Conservation (phyloP, 1,139 yeast species). For the Lodderomyces elongisporus region DNA sequence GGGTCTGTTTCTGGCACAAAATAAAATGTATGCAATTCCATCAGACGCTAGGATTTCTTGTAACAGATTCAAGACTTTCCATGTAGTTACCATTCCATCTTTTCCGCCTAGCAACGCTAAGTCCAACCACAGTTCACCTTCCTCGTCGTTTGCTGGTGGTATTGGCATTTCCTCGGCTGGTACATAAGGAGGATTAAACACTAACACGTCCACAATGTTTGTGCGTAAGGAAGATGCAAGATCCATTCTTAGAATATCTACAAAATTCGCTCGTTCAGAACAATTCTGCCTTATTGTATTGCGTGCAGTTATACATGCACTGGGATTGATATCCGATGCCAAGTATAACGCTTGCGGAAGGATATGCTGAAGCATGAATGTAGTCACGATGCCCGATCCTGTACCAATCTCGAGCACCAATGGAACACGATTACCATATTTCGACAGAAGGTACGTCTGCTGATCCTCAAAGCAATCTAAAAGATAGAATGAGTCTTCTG, state of each 20-base stretch:
- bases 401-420: slow-evolving; percentile 82
- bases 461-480: slow-evolving; percentile 75
- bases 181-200: slow-evolving; percentile 95
- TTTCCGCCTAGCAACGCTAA: slow-evolving; percentile 84
- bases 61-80: slow-evolving; percentile 51
- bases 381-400: slow-evolving; percentile 84
- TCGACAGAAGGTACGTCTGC: slow-evolving; percentile 23
- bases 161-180: slow-evolving; percentile 66
- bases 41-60: slow-evolving; percentile 39
- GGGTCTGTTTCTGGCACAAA: slow-evolving; percentile 87
- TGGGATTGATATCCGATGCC: slow-evolving; percentile 76
- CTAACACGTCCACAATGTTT: slow-evolving; percentile 55
- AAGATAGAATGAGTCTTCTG: slow-evolving; percentile 83
- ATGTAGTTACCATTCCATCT: slow-evolving; percentile 85
- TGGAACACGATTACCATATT: slow-evolving; percentile 35
- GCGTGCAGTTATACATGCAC: slow-evolving; percentile 58
- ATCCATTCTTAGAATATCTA: slow-evolving; percentile 60
- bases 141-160: slow-evolving; percentile 47
- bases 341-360: slow-evolving; percentile 48
- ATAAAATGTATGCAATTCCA: slow-evolving; percentile 78
- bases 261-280: slow-evolving; percentile 32
- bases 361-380: slow-evolving; percentile 59
- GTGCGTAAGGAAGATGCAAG: slow-evolving; percentile 48
- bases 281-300: slow-evolving; percentile 50
- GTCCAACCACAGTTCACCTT: slow-evolving; percentile 69